phyloP scores from a whole-genome alignment of 2,329 filamentous ascomycete species.

The Clonostachys byssicola region DNA sequence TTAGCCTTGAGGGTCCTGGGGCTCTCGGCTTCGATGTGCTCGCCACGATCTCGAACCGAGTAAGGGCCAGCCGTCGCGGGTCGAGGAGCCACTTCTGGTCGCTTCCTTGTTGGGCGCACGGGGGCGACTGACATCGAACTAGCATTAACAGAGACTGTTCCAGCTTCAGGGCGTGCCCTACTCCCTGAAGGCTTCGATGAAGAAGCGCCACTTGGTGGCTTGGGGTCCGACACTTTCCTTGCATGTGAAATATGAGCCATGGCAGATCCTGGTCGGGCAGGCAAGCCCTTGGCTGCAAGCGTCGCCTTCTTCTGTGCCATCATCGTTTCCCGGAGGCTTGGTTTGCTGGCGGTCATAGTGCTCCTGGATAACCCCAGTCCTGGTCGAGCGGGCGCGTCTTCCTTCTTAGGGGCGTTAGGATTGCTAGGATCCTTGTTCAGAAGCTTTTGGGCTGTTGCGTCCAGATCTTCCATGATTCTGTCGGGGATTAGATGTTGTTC shows the following conservation, averaged over 20 bases:
- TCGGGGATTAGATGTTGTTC: constrained; percentile 10
- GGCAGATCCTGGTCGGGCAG: constrained; percentile 56
- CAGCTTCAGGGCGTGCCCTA: constrained; percentile 34
- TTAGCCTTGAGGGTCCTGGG: constrained; percentile 27
- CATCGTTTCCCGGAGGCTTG: constrained; percentile 78
- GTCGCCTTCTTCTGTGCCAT: constrained; percentile 71
- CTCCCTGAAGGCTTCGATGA: constrained; percentile 25
- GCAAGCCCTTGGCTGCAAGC: constrained; percentile 45
- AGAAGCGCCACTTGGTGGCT: constrained; percentile 10
- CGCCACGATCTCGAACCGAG: constrained; percentile 49
- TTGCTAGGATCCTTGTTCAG: constrained; percentile 83
- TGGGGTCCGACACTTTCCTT: constrained; percentile 22
- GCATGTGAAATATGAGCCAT: constrained; percentile 58
- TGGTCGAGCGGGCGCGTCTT: constrained; percentile 43
- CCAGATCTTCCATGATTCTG: constrained; percentile 75
- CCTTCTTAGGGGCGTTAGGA: constrained; percentile 61
- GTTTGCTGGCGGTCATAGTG: constrained; percentile 52
- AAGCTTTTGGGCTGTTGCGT: constrained; percentile 72
- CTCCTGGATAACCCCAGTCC: constrained; percentile 60
- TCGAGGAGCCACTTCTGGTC: constrained; percentile 52
- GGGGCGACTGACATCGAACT: constrained; percentile 61
- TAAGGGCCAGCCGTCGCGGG: constrained; percentile 64
- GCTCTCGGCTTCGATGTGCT: constrained; percentile 27
- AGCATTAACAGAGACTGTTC: constrained; percentile 37
- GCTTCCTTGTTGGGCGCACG: constrained; percentile 54